Evolutionary conservation across 345 rosid genomes (phyloP).

Genomic region (Reutealis trisperma): DNA sequence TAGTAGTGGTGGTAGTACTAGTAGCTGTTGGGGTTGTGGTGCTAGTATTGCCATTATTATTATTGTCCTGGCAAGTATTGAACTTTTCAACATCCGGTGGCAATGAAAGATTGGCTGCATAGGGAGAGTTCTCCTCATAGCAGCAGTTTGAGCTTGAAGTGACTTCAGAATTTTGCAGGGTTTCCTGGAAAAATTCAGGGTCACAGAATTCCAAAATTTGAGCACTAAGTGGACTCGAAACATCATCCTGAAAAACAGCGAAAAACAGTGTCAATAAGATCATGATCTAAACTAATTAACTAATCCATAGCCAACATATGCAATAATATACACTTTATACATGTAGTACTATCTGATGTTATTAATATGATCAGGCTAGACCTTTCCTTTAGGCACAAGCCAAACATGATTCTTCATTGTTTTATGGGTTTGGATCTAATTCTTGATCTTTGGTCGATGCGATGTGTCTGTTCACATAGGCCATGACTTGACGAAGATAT

Average conservation of each 20-base stretch:
- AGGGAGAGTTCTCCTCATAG: constrained; percentile 56
- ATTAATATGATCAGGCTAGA: neutral
- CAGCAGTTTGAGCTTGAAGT: constrained; percentile 57
- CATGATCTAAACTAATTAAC: neutral
- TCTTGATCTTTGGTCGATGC: constrained; percentile 16
- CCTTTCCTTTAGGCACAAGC: constrained; percentile 12
- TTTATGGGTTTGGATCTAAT: constrained; percentile 30
- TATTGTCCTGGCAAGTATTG: constrained; percentile 39
- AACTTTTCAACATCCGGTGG: constrained; percentile 33
- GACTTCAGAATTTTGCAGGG: constrained; percentile 69
- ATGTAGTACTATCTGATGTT: neutral
- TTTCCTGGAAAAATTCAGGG: constrained; percentile 60
- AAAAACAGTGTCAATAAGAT: neutral
- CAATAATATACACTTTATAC: neutral
- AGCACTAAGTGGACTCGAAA: constrained; percentile 70
- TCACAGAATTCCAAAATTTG: constrained; percentile 65
- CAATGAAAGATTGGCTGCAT: constrained; percentile 34
- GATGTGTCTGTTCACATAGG: neutral
- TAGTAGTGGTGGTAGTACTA: constrained; percentile 35
- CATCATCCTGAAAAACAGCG: constrained; percentile 62
- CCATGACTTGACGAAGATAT: neutral
- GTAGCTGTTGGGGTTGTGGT: constrained; percentile 12
- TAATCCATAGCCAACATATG: neutral
- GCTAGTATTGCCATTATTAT: constrained; percentile 28
- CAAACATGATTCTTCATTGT: constrained; percentile 21